Evolutionary conservation across 2,329 filamentous ascomycete species (phyloP), one percentile per base, ranked within the genome.

Genomic region (Graphium sp.): DNA sequence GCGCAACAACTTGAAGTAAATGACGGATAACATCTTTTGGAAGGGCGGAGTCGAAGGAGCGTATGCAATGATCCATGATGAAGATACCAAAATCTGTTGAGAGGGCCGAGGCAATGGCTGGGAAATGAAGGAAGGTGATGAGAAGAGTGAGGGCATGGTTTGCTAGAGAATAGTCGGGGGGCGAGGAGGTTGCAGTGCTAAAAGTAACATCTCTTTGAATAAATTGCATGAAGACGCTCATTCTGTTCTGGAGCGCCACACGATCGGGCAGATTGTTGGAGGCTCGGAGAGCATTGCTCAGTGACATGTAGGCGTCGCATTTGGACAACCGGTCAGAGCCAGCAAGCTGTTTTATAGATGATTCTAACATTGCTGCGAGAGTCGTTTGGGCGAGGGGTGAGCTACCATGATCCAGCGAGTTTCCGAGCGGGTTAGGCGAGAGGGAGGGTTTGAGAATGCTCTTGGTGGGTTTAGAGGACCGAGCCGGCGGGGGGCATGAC

Each of bases 281-380:
- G 5, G 77, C 67, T 46, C 82, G 80, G 40, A 94, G 58, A 4
- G 76, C 74, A 19, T 73, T 66, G 18, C 77, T 70, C 24, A 98
- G 59, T 42, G 78, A 78, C 46, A 75, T 73, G 44, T 98, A 95
- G 27, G 85, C 82, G 53, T 98, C 89, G 18, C 89, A 52, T 39
- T 77, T 77, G 9, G 71, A 74, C 32, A 73, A 66, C 30, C 76
- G 64, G 39, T 84, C 78, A 18, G 71, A 60, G 14, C 79, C 74
- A 21, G 77, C 79, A 26, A 98, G 64, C 50, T 89, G 79, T 49
- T 81, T 75, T 20, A 83, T 66, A 5, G 83, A 72, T 1, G 82
- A 91, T 40, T 92, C 80, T 37, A 95, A 55, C 75, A 94, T 89
- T 40, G 72, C 72, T 37, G 67, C 65, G 32, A 93, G 73, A 22